Conservation (phyloP, 352 stramenopile genomes). For the Globisporangium mamillatum region DNA sequence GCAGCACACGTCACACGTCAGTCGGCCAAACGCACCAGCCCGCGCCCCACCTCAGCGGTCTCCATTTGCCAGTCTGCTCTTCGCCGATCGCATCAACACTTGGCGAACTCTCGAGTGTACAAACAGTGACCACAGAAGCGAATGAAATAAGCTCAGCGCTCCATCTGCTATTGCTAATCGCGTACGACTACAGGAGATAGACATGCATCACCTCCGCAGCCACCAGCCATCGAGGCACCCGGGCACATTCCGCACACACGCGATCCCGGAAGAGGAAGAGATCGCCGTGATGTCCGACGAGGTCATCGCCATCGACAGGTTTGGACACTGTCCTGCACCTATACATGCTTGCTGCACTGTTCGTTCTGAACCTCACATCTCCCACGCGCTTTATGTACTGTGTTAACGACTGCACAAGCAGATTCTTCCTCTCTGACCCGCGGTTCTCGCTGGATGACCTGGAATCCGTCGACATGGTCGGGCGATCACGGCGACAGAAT, state of each 20-base stretch:
- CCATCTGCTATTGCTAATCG: background rate
- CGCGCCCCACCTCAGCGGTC: background rate
- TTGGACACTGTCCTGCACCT: background rate
- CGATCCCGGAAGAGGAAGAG: slow-evolving; percentile 18
- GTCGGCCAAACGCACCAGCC: background rate
- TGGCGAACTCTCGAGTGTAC: background rate
- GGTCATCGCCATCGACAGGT: slow-evolving; percentile 9
- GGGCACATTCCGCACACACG: background rate
- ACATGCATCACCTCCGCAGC: slow-evolving; percentile 7
- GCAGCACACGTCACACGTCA: background rate
- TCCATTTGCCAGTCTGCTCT: background rate
- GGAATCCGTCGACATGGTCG: slow-evolving; percentile 18
- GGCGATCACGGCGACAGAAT: background rate
- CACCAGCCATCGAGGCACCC: background rate
- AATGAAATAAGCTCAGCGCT: background rate
- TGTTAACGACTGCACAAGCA: background rate
- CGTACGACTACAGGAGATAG: background rate
- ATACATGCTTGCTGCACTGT: background rate
- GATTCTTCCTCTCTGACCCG: slow-evolving; percentile 12
- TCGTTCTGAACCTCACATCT: background rate
- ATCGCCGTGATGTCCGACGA: slow-evolving; percentile 23
- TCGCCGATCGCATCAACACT: background rate
- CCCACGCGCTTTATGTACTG: background rate
- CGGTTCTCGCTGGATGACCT: slow-evolving; percentile 19
- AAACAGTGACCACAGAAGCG: too few relatives aligned